Evolutionary conservation across 345 rosid species (phyloP).

Genomic region (Schrenkiella parvula): DNA sequence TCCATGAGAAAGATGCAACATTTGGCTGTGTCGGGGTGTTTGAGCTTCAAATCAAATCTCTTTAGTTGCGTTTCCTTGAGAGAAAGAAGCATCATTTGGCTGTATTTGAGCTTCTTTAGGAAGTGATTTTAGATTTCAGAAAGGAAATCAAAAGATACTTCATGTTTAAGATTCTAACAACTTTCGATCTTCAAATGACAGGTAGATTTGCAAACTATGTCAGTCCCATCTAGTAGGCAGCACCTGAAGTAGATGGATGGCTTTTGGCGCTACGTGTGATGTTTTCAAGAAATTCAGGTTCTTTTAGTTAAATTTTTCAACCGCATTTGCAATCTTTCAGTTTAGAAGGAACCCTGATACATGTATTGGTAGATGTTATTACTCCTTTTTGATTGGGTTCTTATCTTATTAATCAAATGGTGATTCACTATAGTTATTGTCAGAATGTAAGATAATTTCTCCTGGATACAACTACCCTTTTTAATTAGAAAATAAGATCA

Average conservation of each 20-base stretch:
- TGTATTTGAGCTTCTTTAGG: neutral
- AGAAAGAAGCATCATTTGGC: neutral
- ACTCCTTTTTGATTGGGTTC: neutral
- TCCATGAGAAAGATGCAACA: neutral
- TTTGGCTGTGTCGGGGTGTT: neutral
- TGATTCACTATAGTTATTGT: slow-evolving; percentile 3
- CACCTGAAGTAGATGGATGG: slow-evolving; percentile 1
- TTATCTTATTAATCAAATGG: slow-evolving; percentile 9
- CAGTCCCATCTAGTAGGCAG: slow-evolving; percentile 64
- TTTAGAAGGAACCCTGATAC: neutral
- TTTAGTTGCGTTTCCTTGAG: neutral
- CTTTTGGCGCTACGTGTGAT: slow-evolving; percentile 5
- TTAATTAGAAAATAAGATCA: neutral
- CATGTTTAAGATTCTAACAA: neutral
- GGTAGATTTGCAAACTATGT: slow-evolving; percentile 76
- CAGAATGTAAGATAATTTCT: slow-evolving; percentile 6
- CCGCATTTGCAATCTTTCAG: neutral
- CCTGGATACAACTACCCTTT: neutral
- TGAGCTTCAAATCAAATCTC: neutral
- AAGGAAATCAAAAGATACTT: neutral
- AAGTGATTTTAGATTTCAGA: neutral
- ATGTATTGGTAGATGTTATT: neutral
- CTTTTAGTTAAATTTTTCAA: slow-evolving; percentile 5
- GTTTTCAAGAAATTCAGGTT: slow-evolving; percentile 17
- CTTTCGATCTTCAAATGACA: slow-evolving; percentile 31